Base-by-base conservation (phyloP, 495 filamentous ascomycete species). In the Trichoderma parareesei region DNA sequence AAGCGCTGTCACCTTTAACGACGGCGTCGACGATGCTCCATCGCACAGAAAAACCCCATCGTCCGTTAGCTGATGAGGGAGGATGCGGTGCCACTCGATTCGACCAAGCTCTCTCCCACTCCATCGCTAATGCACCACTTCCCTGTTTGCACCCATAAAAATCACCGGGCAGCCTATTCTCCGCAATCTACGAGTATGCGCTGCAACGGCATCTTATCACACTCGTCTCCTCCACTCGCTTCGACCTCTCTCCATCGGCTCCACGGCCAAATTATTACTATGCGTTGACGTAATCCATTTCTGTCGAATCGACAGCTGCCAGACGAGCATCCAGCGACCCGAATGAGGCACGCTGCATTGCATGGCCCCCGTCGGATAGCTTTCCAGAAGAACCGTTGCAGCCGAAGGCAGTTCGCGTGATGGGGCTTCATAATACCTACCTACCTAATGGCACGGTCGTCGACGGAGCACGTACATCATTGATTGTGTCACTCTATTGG, bases 221-320 rank as follows among this genome's bases (percentile, higher is more conserved):
- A 41, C 35, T 38, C 8, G 11, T 60, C 57, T 37, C 20, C 9
- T 33, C 16, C 38, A 37, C 9, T 11, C 53, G 16, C 14, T 4
- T 59, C 53, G 4, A 18, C 13, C 20, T 60, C 2, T 38, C 27
- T 11, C 11, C 35, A 41, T 6, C 27, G 57, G 57, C 16, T 41
- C 37, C 33, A 9, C 57, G 11, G 57, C 57, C 33, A 38, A 9
- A 9, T 49, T 46, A 11, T 55, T 57, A 37, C 53, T 16, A n/a
- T 57, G 53, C 8, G 27, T 37, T 57, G 53, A 57, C 53, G 53
- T 37, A 57, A 57, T 57, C 3, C 27, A 57, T 16, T 57, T 57
- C 18, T 14, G 11, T 38, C 46, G 7, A 49, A 6, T 49, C 20
- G 46, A 49, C 46, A 20, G 8, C 6, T 49, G 46, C 46, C 46